Base-by-base conservation (phyloP, 2,329 filamentous ascomycete species). In the Dendryphion nanum region DNA sequence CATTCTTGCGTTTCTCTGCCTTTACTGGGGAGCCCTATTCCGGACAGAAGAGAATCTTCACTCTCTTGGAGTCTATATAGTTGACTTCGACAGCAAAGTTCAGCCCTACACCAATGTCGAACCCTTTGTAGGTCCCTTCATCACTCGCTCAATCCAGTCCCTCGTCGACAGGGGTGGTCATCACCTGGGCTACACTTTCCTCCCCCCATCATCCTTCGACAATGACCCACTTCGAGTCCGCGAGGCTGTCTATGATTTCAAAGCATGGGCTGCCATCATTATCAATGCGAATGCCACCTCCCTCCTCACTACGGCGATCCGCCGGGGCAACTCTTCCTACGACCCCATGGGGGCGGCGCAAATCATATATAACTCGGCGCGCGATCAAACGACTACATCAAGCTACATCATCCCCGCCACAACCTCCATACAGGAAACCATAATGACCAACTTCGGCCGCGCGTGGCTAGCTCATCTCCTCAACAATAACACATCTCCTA, bases 251-350 rank as follows among this genome's bases (percentile, higher is more conserved):
- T 83, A 79, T 53, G 67, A 83, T 38, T 75, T 75, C 45, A 58
- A 79, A 8, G 71, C 72, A 14, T 83, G 76, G 70, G 79, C 75
- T 1, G 80, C 81, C 2, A 68, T 84, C 18, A 71, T 84, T 38
- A 68, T 85, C 45, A 79, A 82, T 42, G 51, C 79, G 2, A 83
- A 83, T 49, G 80, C 82, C 0, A 83, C 80, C 0, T 61, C 71
- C 0, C 65, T 82, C 4, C 68, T 85, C 1, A 71, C 72, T 34
- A 56, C 69, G 7, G 79, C 81, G 0, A 66, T 82, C 0, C 55
- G 59, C 4, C 69, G 61, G 1, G 77, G 75, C 2, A 82, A 84
- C 50, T 49, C 69, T 3, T 74, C 70, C n/a, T 85, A 83, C 53
- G 76, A 82, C 40, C 81, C 81, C 0, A 62, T 71, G 2, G 79